Percentiles rank a stretch among this genome's conserved stretches.
These are phyloP conservation scores for Ramularia endophylla DNA, from an alignment of 2,329 filamentous ascomycete genomes.

Conservation along the genomic window DNA sequence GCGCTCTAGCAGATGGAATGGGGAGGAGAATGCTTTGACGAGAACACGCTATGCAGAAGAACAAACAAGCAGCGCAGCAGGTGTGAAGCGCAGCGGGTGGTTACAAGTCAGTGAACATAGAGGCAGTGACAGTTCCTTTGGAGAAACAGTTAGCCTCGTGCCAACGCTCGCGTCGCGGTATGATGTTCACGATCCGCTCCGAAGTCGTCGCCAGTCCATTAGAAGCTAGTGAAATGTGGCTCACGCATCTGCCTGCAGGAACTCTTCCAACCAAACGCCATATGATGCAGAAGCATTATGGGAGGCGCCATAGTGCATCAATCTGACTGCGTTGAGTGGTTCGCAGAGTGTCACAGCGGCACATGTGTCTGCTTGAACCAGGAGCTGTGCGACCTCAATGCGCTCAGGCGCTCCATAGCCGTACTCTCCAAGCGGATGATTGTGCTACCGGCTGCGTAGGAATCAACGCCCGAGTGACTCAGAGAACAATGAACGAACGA, in stretches of 20 bases:
- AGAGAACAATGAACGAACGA: too few species aligned
- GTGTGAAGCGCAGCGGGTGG: conserved; percentile 1
- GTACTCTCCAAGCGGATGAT: too few species aligned
- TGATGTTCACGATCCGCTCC: conserved; percentile 2
- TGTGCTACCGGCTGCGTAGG: too few species aligned
- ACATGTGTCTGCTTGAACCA: neutral
- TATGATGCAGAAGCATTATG: too few species aligned
- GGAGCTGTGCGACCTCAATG: conserved; percentile 2
- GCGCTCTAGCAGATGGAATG: too few species aligned
- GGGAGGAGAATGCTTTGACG: too few species aligned
- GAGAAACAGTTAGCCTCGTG: conserved; percentile 1
- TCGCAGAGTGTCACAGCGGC: too few species aligned
- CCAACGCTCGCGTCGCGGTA: conserved; percentile 1
- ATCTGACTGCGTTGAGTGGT: too few species aligned
- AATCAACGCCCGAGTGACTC: too few species aligned
- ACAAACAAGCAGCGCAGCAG: conserved; percentile 8
- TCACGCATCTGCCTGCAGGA: neutral
- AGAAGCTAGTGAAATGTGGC: neutral
- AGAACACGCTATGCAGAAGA: conserved; percentile 11
- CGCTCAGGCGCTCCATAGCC: neutral
- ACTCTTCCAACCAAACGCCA: too few species aligned
- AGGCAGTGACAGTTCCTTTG: neutral
- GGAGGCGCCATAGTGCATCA: too few species aligned
- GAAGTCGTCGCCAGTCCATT: neutral
- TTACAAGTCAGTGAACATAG: neutral